Conservation (phyloP, 306 rosid species). For the Cyamopsis tetragonoloba region DNA sequence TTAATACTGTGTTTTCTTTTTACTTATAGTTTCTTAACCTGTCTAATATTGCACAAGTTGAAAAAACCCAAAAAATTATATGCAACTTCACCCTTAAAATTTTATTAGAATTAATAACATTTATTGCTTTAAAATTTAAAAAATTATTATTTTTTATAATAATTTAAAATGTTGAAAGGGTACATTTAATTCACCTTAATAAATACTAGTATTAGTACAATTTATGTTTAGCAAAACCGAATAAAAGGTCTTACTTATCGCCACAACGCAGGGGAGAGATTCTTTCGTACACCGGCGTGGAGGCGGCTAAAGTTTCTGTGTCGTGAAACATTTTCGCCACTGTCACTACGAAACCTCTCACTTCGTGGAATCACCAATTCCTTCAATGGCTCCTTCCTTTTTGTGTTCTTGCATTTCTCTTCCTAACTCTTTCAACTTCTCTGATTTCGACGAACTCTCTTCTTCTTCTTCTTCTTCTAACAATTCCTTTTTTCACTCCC, state of each 20-base stretch:
- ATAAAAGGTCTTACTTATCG: neutral
- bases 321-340: neutral
- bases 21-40: too few relatives aligned
- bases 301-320: conserved; percentile 3
- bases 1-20: too few relatives aligned
- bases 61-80: too few relatives aligned
- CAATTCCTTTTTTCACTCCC: conserved; percentile 11
- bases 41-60: too few relatives aligned
- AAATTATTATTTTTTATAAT: too few relatives aligned
- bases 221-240: neutral
- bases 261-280: neutral
- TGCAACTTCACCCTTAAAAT: too few relatives aligned
- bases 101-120: too few relatives aligned
- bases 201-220: too few relatives aligned
- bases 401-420: conserved; percentile 19
- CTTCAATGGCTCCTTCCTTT: conserved; percentile 42
- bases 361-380: neutral
- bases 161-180: too few relatives aligned
- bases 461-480: conserved; percentile 11
- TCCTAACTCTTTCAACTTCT: conserved; percentile 14
- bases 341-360: neutral
- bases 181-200: too few relatives aligned
- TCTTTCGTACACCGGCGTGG: neutral
- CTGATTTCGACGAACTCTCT: neutral
- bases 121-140: too few relatives aligned